Base-by-base conservation (phyloP, 2,329 filamentous ascomycete species). In the Fusarium sambucinum region DNA sequence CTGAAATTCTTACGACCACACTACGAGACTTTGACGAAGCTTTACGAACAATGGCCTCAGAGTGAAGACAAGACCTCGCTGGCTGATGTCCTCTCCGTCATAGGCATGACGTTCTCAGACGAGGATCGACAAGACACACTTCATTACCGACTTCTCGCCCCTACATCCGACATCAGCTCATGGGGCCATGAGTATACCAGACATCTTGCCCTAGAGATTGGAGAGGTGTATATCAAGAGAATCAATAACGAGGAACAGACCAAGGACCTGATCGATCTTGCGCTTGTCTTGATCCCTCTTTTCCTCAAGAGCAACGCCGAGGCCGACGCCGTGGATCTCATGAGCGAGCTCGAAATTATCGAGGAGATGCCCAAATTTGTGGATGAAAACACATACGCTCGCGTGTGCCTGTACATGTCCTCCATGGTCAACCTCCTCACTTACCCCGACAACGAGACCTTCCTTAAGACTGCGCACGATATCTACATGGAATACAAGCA, bases 141-240 rank as follows among this genome's bases (percentile, higher is more conserved):
- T 75, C 98, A 97, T 82, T 99, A 96, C 84, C 90, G 96, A 70
- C 86, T 99, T 52, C 86, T 97, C 63, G 91, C 95, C 35, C 94
- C 94, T 30, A 92, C 94, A 38, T 90, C 94, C 78, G 96, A 99
- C 80, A 93, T 99, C 76, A 92, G 90, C 59, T 97, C 95, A 8
- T 99, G 96, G 96, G 96, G 96, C 61, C 96, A 99, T 79, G 96
- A 99, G 85, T 99, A 99, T 80, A 94, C 96, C 77, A 89, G 96
- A 66, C 96, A 99, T 82, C 85, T 99, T 70, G 95, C 96, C 27
- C 85, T 99, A 63, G 95, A 99, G 82, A 96, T 99, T 71, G 96
- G 96, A 57, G 91, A 97, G 80, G 95, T 98, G 69, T 97, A 96
- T 77, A 92, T 89, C 77, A 94, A 94, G 80, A 89, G 95, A 72